Conservation (phyloP, 345 rosid species). For the Euphorbia peplus region DNA sequence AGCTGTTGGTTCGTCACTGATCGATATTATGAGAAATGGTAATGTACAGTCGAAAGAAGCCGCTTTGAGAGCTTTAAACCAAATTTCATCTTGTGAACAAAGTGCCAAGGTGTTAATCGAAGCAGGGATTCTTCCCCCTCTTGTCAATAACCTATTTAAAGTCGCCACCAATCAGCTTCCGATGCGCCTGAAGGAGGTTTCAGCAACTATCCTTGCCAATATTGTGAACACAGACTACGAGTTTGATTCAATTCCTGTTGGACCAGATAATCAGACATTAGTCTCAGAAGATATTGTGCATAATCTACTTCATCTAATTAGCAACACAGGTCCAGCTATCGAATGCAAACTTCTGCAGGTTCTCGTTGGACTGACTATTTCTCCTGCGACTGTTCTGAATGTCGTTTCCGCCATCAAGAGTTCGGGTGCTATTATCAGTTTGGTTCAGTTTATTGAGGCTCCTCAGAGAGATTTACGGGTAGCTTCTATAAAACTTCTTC, state of each 20-base stretch:
- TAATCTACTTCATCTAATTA: constrained; percentile 75
- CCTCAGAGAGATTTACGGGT: constrained; percentile 74
- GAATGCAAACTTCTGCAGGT: constrained; percentile 92
- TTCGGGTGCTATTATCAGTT: constrained; percentile 87
- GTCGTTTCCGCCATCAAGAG: constrained; percentile 84
- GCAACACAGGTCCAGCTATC: constrained; percentile 95
- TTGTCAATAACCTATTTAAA: constrained; percentile 73
- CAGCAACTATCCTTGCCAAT: constrained; percentile 92
- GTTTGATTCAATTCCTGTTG: constrained; percentile 61
- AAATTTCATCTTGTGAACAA: constrained; percentile 68
- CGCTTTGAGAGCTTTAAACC: constrained; percentile 79
- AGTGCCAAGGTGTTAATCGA: constrained; percentile 78
- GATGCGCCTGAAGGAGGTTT: constrained; percentile 79
- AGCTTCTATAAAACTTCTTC: constrained; percentile 82
- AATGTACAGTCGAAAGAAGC: constrained; percentile 71
- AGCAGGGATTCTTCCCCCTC: constrained; percentile 85
- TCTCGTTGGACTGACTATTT: constrained; percentile 88
- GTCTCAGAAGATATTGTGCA: constrained; percentile 80
- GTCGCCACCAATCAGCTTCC: constrained; percentile 78
- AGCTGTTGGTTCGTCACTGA: constrained; percentile 73
- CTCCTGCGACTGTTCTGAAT: constrained; percentile 54
- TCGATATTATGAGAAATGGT: constrained; percentile 69
- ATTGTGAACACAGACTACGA: constrained; percentile 75
- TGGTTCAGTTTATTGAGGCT: constrained; percentile 94
- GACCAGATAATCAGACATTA: constrained; percentile 69